These are phyloP conservation scores for Candolleomyces aberdarensis DNA, from an alignment of 768 basidiomycete species.

Conservation along the genomic window DNA sequence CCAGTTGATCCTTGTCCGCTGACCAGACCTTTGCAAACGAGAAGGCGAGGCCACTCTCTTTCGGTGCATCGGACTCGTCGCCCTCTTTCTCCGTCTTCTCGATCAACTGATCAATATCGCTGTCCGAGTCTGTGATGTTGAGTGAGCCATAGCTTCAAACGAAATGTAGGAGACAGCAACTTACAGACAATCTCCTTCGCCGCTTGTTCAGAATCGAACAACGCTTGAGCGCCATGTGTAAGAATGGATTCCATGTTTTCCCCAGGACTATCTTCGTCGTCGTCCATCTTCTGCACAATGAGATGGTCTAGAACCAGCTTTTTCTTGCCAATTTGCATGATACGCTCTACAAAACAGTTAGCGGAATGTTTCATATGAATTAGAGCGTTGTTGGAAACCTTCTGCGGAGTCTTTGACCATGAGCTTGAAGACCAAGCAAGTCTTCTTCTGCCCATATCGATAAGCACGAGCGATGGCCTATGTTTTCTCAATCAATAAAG, in stretches of 20 bases:
- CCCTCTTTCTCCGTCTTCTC: slow-evolving; percentile 79
- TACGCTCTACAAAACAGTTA: slow-evolving; percentile 62
- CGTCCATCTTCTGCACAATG: slow-evolving; percentile 95
- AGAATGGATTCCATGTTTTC: slow-evolving; percentile 89
- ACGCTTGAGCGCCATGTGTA: slow-evolving; percentile 80
- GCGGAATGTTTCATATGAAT: not conserved
- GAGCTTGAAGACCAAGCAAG: slow-evolving; percentile 91
- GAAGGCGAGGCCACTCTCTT: slow-evolving; percentile 56
- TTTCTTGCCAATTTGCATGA: slow-evolving; percentile 91
- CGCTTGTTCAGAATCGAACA: slow-evolving; percentile 68
- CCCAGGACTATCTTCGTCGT: slow-evolving; percentile 65
- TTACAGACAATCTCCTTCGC: slow-evolving; percentile 69
- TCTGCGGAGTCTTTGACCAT: slow-evolving; percentile 95
- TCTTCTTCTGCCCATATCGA: slow-evolving; percentile 93
- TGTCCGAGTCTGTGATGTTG: slow-evolving; percentile 57
- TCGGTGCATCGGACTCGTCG: slow-evolving; percentile 46
- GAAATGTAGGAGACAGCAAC: slow-evolving; percentile 13
- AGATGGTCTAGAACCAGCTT: slow-evolving; percentile 93
- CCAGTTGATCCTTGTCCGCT: slow-evolving; percentile 67
- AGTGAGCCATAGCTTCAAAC: not conserved
- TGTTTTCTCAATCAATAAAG: slow-evolving; percentile 7
- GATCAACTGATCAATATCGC: slow-evolving; percentile 83
- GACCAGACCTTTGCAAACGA: slow-evolving; percentile 93
- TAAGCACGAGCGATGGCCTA: slow-evolving; percentile 95
- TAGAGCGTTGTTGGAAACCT: slow-evolving; percentile 39